These are phyloP conservation scores for Sporothrix globosa DNA, from an alignment of 2,329 filamentous ascomycete species.

Conservation along the genomic window DNA sequence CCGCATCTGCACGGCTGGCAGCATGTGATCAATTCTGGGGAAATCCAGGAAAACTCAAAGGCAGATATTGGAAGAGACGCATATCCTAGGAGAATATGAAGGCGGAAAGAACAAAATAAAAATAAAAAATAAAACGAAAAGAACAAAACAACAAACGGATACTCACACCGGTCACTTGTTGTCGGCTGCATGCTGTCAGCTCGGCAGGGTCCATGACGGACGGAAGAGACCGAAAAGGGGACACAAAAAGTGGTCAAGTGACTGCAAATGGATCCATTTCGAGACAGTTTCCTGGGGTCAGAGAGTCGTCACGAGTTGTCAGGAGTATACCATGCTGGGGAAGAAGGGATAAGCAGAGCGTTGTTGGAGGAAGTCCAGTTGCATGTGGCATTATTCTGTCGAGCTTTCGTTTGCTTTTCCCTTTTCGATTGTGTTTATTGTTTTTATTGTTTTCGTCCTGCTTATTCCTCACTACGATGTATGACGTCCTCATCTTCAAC, in stretches of 20 bases:
- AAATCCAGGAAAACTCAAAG: neutral
- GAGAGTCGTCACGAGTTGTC: neutral
- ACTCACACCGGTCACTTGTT: neutral
- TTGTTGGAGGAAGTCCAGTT: neutral
- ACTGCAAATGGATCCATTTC: neutral
- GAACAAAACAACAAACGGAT: neutral
- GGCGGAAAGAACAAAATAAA: neutral
- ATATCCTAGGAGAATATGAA: neutral
- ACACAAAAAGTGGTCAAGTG: slow-evolving; percentile 17
- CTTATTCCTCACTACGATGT: neutral
- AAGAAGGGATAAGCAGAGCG: neutral
- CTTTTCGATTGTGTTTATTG: neutral
- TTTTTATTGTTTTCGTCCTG: neutral
- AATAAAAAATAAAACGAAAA: neutral
- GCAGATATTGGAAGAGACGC: neutral
- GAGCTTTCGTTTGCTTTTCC: neutral
- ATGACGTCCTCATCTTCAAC: neutral
- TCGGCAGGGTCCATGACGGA: neutral
- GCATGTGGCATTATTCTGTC: neutral
- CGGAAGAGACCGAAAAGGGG: neutral
- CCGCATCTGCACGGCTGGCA: slow-evolving; percentile 17
- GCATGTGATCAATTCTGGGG: neutral
- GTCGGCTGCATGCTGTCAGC: slow-evolving; percentile 7
- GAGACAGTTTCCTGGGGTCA: neutral
- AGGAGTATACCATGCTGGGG: neutral